These are phyloP conservation scores for Neocucurbitaria cava DNA, from an alignment of 2,329 filamentous ascomycete genomes.

Conservation along the genomic window DNA sequence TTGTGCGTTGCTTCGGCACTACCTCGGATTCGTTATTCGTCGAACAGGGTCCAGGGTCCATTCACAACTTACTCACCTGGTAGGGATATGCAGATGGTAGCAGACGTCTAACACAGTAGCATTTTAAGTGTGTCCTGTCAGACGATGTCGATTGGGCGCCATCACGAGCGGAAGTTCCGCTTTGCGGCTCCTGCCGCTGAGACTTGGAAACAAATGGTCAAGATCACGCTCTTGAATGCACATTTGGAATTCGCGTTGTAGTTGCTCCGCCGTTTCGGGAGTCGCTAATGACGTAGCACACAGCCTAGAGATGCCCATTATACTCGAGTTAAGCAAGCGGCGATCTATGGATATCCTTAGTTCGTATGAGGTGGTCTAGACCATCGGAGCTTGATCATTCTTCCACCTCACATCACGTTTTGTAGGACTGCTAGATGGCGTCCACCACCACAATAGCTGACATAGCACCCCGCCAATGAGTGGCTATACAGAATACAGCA, in stretches of 20 bases:
- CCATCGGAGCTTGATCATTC: not conserved
- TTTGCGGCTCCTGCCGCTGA: no score
- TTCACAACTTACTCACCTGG: no score
- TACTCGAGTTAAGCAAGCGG: not conserved
- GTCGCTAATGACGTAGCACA: not conserved
- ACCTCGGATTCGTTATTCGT: no score
- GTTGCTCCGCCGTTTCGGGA: not conserved
- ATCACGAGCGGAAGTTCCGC: no score
- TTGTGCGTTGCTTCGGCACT: no score
- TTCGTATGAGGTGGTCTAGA: not conserved
- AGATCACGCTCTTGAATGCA: not conserved
- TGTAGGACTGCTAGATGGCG: not conserved
- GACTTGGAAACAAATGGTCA: not conserved
- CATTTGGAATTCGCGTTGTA: not conserved
- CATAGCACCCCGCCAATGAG: not conserved
- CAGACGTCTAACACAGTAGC: no score
- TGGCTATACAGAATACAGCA: not conserved
- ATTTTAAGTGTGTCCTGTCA: no score
- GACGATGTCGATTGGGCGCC: no score
- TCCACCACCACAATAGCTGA: not conserved
- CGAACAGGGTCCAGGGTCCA: no score
- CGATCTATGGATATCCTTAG: not conserved
- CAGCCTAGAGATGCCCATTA: not conserved
- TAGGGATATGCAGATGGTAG: no score
- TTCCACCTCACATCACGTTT: not conserved